Percentiles rank a stretch among this genome's conserved stretches.
Conservation (phyloP, 352 stramenopile genomes). For the Globisporangium carolinianum region DNA sequence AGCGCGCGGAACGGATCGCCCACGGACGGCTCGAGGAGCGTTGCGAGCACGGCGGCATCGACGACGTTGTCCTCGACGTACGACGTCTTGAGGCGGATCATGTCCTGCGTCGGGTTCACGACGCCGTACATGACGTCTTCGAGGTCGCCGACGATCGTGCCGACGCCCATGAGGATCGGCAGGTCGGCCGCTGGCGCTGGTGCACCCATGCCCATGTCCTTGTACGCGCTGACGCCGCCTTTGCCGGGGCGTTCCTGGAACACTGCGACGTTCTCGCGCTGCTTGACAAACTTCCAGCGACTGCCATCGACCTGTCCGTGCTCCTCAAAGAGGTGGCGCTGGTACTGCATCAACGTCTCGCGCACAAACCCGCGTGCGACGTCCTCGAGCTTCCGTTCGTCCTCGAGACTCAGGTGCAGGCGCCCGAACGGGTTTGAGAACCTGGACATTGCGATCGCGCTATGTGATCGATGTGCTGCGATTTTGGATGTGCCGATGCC, state of each 20-base stretch:
- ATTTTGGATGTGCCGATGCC: no score
- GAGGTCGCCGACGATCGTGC: slow-evolving; percentile 32
- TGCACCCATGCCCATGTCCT: slow-evolving; percentile 9
- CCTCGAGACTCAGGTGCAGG: slow-evolving; percentile 4
- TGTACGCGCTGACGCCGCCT: slow-evolving; percentile 4
- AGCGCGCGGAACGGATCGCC: slow-evolving; percentile 5
- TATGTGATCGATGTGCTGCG: no score
- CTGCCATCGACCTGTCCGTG: slow-evolving; percentile 5
- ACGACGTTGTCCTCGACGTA: slow-evolving; percentile 24
- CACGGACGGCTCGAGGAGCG: slow-evolving; percentile 10
- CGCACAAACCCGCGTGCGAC: slow-evolving; percentile 9
- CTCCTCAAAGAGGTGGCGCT: slow-evolving; percentile 7
- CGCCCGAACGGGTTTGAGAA: slow-evolving; percentile 11
- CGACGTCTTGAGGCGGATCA: slow-evolving; percentile 27
- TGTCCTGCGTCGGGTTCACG: slow-evolving; percentile 24
- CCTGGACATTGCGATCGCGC: slow-evolving; percentile 5
- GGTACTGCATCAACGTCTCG: slow-evolving; percentile 13
- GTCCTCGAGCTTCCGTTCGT: slow-evolving; percentile 10
- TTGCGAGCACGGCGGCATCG: slow-evolving; percentile 9
- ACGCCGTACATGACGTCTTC: slow-evolving; percentile 41
- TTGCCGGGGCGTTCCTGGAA: slow-evolving; percentile 9
- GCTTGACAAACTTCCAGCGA: slow-evolving; percentile 12
- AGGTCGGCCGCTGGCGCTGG: slow-evolving; percentile 7
- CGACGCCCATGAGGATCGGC: slow-evolving; percentile 14
- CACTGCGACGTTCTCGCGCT: slow-evolving; percentile 12